Base-by-base conservation (phyloP, 2,329 filamentous ascomycete genomes). In the Stemphylium vesicarium region DNA sequence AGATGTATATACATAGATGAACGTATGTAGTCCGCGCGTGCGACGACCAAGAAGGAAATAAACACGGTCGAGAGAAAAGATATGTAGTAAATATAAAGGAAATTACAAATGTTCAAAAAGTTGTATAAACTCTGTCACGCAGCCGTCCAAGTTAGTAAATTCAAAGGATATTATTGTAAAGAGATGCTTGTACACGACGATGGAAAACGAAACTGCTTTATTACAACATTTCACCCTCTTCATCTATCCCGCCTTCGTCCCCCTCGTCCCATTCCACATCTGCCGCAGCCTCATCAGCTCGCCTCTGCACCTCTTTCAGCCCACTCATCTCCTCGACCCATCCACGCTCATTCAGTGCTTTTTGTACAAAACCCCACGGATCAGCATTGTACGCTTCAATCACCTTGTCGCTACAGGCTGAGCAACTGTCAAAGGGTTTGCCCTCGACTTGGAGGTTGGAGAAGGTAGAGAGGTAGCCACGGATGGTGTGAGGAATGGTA, bases 241-340 rank as follows among this genome's bases (percentile, higher is more conserved):
- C 84, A 0, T 85, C 77, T 59, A 87, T 82, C 4, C 82, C 85
- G 0, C 67, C 59, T 12, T 65, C 70, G 9, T 66, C 70, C n/a
- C 70, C 70, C 6, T 63, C 59, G 24, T 85, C 85, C 80, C 85
- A 88, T 22, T 89, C 87, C 41, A 90, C 76, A 39, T 85, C 75
- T 22, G 61, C 73, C 5, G 72, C 77, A 41, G 76, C 77, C 57
- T 78, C 80, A 46, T 82, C 81, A 1, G 80, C 80, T 38, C 67
- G 61, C 46, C 80, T 68, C 65, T 83, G 80, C 53, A 92, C 86
- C 89, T 24, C 88, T 84, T 57, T 53, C 22, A 59, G 11, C 0
- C 89, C 89, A 32, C 86, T 89, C 24, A 94, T 79, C 71, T 94
- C 90, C 26, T 89, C 85, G 0, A 96, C 89, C 69, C 89, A 95